phyloP scores from a whole-genome alignment of 495 filamentous ascomycete genomes.

The Hypoxylon rickii region DNA sequence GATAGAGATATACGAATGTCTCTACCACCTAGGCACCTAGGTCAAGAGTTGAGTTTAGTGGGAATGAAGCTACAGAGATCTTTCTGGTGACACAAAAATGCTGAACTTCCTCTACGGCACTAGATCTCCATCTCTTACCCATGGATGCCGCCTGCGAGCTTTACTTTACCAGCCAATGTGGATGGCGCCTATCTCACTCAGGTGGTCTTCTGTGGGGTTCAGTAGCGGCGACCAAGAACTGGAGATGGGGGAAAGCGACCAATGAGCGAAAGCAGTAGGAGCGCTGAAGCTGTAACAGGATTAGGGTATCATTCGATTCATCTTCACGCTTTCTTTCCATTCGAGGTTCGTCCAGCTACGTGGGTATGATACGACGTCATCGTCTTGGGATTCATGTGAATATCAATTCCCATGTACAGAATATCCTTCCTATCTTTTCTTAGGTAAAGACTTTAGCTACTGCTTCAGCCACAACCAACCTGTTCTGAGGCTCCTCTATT shows the following conservation, averaged over 20 bases:
- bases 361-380: background rate
- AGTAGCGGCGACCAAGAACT: constrained; percentile 1
- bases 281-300: background rate
- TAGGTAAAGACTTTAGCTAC: too few species aligned
- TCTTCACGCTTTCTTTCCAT: background rate
- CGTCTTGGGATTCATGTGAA: background rate
- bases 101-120: too few species aligned
- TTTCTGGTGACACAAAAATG: background rate
- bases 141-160: too few species aligned
- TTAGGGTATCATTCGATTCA: background rate
- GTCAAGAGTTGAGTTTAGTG: too few species aligned
- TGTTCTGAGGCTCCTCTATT: too few species aligned
- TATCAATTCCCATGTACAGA: background rate
- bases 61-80: background rate
- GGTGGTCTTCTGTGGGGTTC: background rate
- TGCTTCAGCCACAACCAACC: too few species aligned
- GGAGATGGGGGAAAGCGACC: background rate
- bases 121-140: too few species aligned
- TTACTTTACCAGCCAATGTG: background rate
- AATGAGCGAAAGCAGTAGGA: background rate
- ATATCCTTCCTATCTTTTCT: background rate
- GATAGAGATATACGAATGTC: background rate
- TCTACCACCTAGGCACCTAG: background rate
- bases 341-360: background rate
- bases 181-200: too few species aligned